Evolutionary conservation across 257 asterid genomes (phyloP).

Genomic region (Thymus quinquecostatus): DNA sequence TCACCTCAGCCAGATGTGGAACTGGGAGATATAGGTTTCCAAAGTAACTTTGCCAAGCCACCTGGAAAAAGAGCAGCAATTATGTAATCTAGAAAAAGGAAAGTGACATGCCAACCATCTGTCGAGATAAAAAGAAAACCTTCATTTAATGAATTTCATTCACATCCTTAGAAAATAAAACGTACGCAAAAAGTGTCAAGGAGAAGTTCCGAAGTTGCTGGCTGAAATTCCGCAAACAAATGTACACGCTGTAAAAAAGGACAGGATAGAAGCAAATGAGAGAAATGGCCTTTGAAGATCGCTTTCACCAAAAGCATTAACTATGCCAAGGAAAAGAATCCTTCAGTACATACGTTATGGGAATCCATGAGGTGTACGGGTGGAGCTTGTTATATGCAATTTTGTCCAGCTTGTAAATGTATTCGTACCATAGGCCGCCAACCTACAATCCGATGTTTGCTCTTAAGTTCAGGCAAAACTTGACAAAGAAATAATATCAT

Average conservation of each 20-base stretch:
- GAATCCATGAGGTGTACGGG: constrained; percentile 99
- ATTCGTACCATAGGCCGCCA: constrained; percentile 86
- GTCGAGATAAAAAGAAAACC: constrained; percentile 12
- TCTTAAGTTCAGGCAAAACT: constrained; percentile 18
- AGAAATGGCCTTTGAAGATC: constrained; percentile 14
- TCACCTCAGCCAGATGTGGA: constrained; percentile 97
- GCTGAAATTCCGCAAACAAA: constrained; percentile 83
- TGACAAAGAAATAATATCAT: constrained; percentile 4
- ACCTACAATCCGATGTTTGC: constrained; percentile 38
- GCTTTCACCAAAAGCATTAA: constrained; percentile 18
- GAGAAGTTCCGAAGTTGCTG: constrained; percentile 83
- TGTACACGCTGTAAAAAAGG: constrained; percentile 63
- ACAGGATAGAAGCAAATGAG: constrained; percentile 31
- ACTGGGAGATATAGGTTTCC: constrained; percentile 97
- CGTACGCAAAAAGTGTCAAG: constrained; percentile 94
- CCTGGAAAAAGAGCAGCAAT: constrained; percentile 46
- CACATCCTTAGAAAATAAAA: constrained; percentile 16
- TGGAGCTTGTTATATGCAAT: constrained; percentile 86
- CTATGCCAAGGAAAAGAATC: constrained; percentile 11
- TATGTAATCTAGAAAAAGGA: constrained; percentile 32
- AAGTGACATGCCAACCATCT: constrained; percentile 4
- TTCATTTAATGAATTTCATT: constrained; percentile 6
- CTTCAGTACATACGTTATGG: constrained; percentile 72
- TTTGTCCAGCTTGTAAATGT: constrained; percentile 91
- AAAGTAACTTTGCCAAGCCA: constrained; percentile 97